Evolutionary conservation across 2,329 filamentous ascomycete species (phyloP).

Genomic region (Xylariaceae sp.): DNA sequence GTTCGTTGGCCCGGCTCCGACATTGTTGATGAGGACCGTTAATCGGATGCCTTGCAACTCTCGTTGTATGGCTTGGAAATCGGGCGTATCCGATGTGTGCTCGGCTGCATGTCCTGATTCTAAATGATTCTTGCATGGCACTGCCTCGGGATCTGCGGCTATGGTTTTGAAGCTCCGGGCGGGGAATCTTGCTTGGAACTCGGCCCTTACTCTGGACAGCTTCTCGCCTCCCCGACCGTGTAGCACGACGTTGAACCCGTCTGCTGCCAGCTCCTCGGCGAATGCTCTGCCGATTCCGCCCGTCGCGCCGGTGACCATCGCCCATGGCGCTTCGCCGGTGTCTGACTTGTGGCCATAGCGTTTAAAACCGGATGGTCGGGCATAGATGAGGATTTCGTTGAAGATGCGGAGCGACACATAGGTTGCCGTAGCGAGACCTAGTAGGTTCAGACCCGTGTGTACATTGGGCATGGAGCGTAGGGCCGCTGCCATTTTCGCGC

Average conservation of each 20-base stretch:
- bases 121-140: conserved; percentile 7
- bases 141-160: conserved; percentile 39
- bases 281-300: conserved; percentile 54
- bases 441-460: too few species aligned
- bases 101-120: not conserved
- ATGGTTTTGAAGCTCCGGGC: conserved; percentile 35
- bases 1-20: conserved; percentile 39
- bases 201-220: conserved; percentile 36
- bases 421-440: too few species aligned
- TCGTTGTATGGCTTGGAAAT: conserved; percentile 10
- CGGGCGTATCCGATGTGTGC: conserved; percentile 10
- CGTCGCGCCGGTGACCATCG: conserved; percentile 50
- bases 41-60: conserved; percentile 37
- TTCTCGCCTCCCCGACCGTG: conserved; percentile 53
- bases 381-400: not conserved
- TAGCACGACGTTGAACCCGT: conserved; percentile 53
- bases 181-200: conserved; percentile 39
- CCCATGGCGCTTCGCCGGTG: conserved; percentile 31
- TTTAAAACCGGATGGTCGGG: not conserved
- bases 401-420: not conserved
- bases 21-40: conserved; percentile 54
- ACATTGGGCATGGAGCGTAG: too few species aligned
- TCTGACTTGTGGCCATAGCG: not conserved
- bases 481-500: too few species aligned
- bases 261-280: conserved; percentile 44